Base-by-base conservation (phyloP, 257 asterid species). In the Gentiana dahurica region DNA sequence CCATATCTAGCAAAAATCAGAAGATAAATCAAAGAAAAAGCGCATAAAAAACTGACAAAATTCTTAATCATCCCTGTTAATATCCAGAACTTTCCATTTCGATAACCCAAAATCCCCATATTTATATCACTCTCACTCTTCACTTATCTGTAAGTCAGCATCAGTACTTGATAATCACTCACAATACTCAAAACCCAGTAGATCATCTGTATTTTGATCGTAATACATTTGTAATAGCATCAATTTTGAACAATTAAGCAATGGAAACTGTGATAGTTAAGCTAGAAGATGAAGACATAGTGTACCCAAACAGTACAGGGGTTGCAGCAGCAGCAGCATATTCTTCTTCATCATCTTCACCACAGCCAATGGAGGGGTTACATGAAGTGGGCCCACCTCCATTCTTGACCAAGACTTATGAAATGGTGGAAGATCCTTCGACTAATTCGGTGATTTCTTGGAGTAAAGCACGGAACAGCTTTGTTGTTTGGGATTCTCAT, bases 381-480 rank as follows among this genome's bases (percentile, higher is more conserved):
- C 82, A 88, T 33, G 95, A 85, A 2, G 63, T 73, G 52, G 97
- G 95, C 1, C 97, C 97, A 6, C 95, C 99, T 34, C 95, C 97
- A 15, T 92, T 92, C 73, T 36, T 92, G 68, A 69, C 64, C 55
- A 92, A 92, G 70, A 92, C 87, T 0, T 88, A 41, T 59, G 99
- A 92, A 9, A 80, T 92, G 80, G 99, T 92, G 74, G 97, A 88
- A 77, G 94, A 92, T 50, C 82, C 95, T 45, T 75, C 81, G 0
- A 83, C 97, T 0, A 89, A 92, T 76, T 38, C 74, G 0, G 89
- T 92, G 53, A 82, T 92, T 32, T 88, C 99, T 0, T 92, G 99
- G 99, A 83, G 84, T 52, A 62, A 11, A 53, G 77, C 83, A 0
- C 75, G 74, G 68, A 92, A 92, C 73, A 92, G 97, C 75, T 92